Percentiles rank a stretch among this genome's conserved stretches.
Evolutionary conservation across 192 early-diverging fungal genomes (phyloP).

Genomic region (Coemansia sp.): DNA sequence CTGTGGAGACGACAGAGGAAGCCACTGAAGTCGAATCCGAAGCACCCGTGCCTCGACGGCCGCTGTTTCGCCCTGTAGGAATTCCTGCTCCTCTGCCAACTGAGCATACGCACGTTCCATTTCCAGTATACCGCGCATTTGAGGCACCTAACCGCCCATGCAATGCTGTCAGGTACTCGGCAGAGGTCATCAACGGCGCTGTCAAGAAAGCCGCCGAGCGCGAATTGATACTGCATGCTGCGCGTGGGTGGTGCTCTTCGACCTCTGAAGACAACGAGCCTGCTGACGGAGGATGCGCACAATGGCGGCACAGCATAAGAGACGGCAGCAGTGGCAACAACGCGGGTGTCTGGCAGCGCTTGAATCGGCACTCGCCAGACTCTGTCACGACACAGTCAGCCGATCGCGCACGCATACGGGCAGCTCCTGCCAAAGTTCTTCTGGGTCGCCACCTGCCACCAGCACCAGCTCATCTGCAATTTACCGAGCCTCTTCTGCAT

Average conservation of each 20-base stretch:
- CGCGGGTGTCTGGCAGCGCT: neutral
- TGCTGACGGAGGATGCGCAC: slow-evolving; percentile 7
- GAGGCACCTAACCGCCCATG: neutral
- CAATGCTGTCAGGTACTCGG: neutral
- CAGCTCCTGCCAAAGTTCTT: neutral
- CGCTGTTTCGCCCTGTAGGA: slow-evolving; percentile 13
- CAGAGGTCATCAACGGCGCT: slow-evolving; percentile 4
- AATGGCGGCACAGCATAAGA: slow-evolving; percentile 13
- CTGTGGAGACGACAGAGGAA: neutral
- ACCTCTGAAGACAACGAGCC: neutral
- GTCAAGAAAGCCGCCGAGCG: neutral
- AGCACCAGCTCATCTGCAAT: slow-evolving; percentile 26
- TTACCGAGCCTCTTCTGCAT: slow-evolving; percentile 28
- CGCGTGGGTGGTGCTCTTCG: neutral
- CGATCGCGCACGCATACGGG: slow-evolving; percentile 4
- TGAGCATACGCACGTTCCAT: slow-evolving; percentile 27
- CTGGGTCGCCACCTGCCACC: slow-evolving; percentile 1
- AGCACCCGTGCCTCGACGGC: neutral
- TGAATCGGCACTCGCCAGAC: neutral
- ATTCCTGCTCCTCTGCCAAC: slow-evolving; percentile 35
- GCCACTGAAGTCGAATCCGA: neutral
- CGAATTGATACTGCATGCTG: neutral
- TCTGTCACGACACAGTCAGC: neutral
- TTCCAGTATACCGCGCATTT: slow-evolving; percentile 9
- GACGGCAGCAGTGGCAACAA: neutral